Evolutionary conservation across 225 moss, liverwort and hornwort species (phyloP).

Genomic region (Straminergon stramineum): DNA sequence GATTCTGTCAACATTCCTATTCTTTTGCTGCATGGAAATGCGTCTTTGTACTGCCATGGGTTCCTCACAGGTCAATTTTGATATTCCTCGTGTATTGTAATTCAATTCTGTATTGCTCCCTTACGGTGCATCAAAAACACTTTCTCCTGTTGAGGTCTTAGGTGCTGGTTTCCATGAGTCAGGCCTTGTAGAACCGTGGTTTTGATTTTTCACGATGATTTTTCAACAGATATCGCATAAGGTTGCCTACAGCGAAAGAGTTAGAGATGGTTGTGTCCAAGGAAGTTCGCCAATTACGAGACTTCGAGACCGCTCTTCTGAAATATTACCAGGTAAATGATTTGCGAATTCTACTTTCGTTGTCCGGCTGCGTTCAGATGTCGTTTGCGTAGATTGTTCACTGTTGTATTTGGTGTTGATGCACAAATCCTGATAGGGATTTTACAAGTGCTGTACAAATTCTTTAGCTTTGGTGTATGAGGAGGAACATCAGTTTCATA

Average conservation of each 20-base stretch:
- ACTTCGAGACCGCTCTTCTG: slow-evolving; percentile 84
- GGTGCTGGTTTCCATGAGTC: not conserved
- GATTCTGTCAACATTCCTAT: not conserved
- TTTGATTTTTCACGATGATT: not conserved
- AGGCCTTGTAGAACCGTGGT: not conserved
- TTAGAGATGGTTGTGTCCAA: slow-evolving; percentile 77
- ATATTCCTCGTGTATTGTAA: not conserved
- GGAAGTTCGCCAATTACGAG: slow-evolving; percentile 76
- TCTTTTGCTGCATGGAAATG: not conserved
- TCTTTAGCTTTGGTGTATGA: not conserved
- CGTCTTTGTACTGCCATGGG: not conserved
- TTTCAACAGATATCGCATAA: slow-evolving; percentile 77
- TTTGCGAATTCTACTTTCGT: not conserved
- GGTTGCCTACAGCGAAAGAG: slow-evolving; percentile 88
- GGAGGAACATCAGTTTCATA: not conserved
- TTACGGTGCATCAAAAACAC: too few relatives aligned
- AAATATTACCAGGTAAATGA: slow-evolving; percentile 66
- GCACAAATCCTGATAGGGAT: not conserved
- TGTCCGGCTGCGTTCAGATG: not conserved
- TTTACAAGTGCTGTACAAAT: not conserved
- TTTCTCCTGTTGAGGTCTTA: not conserved
- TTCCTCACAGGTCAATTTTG: not conserved
- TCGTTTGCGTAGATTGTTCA: not conserved
- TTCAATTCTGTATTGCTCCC: not conserved
- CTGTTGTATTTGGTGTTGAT: not conserved